Evolutionary conservation across 2,329 filamentous ascomycete genomes (phyloP).

Genomic region (Alternaria triticimaculans): DNA sequence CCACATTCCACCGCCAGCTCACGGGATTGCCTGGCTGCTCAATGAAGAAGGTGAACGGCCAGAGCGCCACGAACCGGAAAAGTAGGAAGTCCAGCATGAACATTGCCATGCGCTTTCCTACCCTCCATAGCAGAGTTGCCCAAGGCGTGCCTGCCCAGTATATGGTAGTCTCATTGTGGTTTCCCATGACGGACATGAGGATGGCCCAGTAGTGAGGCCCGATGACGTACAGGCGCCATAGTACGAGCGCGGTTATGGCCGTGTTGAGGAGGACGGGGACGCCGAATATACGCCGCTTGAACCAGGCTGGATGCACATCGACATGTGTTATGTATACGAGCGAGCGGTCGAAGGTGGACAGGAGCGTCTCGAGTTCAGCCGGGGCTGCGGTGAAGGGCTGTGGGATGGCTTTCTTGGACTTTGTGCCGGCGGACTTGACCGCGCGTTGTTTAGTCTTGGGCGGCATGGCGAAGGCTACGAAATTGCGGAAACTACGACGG

Average conservation of each 20-base stretch:
- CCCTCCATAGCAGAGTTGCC: constrained; percentile 62
- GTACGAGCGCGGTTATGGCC: constrained; percentile 67
- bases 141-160: constrained; percentile 62
- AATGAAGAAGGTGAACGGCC: constrained; percentile 61
- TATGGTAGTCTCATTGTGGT: constrained; percentile 71
- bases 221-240: constrained; percentile 72
- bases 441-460: constrained; percentile 29
- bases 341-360: constrained; percentile 68
- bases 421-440: constrained; percentile 9
- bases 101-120: constrained; percentile 66
- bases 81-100: constrained; percentile 76
- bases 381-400: constrained; percentile 68
- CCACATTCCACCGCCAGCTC: constrained; percentile 74
- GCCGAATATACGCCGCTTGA: constrained; percentile 84
- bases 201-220: constrained; percentile 76
- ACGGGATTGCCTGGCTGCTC: constrained; percentile 70
- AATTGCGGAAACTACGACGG: not conserved
- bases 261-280: constrained; percentile 81
- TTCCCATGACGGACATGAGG: constrained; percentile 68
- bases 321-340: constrained; percentile 87
- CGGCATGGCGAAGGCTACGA: constrained; percentile 18
- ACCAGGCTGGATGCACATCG: constrained; percentile 70
- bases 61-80: constrained; percentile 53
- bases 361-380: constrained; percentile 68
- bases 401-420: constrained; percentile 48